Percentiles rank a stretch among this genome's conserved stretches.
Evolutionary conservation across 805 yeast species (phyloP).

Genomic region (Schwanniomyces pseudopolymorphus): DNA sequence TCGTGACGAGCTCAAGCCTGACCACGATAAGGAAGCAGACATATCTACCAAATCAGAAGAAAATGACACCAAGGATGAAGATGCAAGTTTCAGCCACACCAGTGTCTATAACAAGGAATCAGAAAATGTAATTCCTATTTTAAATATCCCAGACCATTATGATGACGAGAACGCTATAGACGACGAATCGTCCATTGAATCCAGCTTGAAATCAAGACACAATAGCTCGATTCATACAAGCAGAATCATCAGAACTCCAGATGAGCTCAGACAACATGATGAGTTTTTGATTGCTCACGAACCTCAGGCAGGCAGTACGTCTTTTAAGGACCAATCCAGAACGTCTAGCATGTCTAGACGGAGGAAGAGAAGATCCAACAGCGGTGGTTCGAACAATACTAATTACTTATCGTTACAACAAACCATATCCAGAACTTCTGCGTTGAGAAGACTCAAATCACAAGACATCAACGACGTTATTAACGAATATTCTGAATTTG

Average conservation of each 20-base stretch:
- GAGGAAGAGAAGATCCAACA: slow-evolving; percentile 7
- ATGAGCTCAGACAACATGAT: slow-evolving; percentile 15
- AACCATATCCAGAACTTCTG: slow-evolving; percentile 21
- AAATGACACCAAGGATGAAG: background rate
- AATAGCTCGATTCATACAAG: background rate
- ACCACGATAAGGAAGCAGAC: slow-evolving; percentile 12
- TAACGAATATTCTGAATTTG: slow-evolving; percentile 48
- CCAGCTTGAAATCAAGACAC: background rate
- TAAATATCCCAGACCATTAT: background rate
- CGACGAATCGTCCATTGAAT: background rate
- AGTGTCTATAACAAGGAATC: no score
- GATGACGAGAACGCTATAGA: background rate
- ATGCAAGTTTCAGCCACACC: background rate
- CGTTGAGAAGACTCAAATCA: slow-evolving; percentile 22
- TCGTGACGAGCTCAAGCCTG: slow-evolving; percentile 30
- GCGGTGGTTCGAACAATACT: slow-evolving; percentile 1
- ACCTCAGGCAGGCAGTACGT: slow-evolving; percentile 6
- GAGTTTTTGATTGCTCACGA: slow-evolving; percentile 16
- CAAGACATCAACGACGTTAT: slow-evolving; percentile 41
- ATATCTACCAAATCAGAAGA: background rate
- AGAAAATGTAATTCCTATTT: no score
- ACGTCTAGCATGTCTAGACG: background rate
- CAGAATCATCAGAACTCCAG: background rate
- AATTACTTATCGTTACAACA: slow-evolving; percentile 6
- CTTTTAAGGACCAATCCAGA: slow-evolving; percentile 7